A percentile compares a stretch with the other conserved stretches of the same genome.
phyloP scores from a whole-genome alignment of 371 early-diverging fungal genomes.

The Lichtheimia ornata region DNA sequence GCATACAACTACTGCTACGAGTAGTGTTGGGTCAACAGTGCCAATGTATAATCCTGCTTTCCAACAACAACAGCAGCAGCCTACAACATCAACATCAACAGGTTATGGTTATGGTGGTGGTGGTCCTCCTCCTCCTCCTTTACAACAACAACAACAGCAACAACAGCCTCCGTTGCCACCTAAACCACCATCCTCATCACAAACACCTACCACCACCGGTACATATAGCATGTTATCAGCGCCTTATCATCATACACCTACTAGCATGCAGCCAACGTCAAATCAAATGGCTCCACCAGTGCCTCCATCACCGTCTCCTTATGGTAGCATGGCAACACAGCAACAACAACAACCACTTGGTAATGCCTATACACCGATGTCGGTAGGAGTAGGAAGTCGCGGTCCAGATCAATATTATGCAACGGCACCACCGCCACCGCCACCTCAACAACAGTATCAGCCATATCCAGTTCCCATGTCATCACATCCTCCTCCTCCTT shows the following conservation, averaged over 20 bases:
- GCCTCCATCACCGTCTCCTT: constrained; percentile 1
- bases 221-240: no score
- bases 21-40: not conserved
- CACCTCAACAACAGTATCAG: not conserved
- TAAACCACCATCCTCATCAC: not conserved
- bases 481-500: constrained; percentile 1
- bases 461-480: not conserved
- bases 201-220: no score
- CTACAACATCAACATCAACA: constrained; percentile 2
- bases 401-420: not conserved
- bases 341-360: constrained; percentile 2
- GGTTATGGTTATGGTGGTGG: no score
- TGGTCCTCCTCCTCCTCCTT: no score
- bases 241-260: no score
- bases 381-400: not conserved
- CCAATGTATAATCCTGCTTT: not conserved
- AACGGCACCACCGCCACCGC: constrained; percentile 2
- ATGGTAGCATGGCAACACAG: not conserved
- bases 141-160: constrained; percentile 11
- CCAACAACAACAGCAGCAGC: constrained; percentile 7
- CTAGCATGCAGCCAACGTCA: no score
- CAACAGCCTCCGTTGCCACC: constrained; percentile 13
- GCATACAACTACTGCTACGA: no score
- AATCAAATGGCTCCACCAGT: not conserved
- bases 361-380: constrained; percentile 2